A percentile compares a stretch with the other conserved stretches of the same genome.
phyloP scores from a whole-genome alignment of 2,329 filamentous ascomycete species.

The Hypoxylon rubiginosum region DNA sequence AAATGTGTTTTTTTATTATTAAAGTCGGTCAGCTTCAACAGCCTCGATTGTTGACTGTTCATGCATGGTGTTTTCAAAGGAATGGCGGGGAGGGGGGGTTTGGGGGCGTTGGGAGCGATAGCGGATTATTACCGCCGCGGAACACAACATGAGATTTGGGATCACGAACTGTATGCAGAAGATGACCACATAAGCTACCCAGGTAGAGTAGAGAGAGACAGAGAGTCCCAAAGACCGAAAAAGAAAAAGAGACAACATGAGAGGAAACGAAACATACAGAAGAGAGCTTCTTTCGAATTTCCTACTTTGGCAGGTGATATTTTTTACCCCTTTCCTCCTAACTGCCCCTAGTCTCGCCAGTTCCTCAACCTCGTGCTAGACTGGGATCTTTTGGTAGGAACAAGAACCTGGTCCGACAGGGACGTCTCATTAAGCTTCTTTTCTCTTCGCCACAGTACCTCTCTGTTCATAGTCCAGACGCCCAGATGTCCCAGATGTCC shows the following conservation, averaged over 20 bases:
- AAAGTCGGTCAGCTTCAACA: conserved; percentile 9
- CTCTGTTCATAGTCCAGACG: too few species aligned
- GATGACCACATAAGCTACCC: not conserved
- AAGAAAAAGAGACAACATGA: not conserved
- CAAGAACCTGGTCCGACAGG: not conserved
- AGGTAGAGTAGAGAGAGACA: conserved; percentile 25
- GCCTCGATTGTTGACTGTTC: conserved; percentile 9
- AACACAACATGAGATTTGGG: conserved; percentile 14
- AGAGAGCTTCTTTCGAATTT: not conserved
- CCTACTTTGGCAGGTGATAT: conserved; percentile 3
- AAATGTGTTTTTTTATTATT: not conserved
- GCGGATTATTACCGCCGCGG: conserved; percentile 13
- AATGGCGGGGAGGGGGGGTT: conserved; percentile 8
- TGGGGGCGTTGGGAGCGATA: not conserved
- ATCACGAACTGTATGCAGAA: conserved; percentile 18
- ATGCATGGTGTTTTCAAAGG: conserved; percentile 21
- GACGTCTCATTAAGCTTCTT: conserved; percentile 37
- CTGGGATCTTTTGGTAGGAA: conserved; percentile 1
- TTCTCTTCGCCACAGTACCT: not conserved
- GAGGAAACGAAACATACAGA: not conserved
- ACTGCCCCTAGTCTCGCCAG: not conserved
- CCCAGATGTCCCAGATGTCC: not conserved
- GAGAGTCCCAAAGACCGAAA: conserved; percentile 20
- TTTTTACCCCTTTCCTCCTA: not conserved
- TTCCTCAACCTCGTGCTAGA: not conserved